These are phyloP conservation scores for Suillus variegatus DNA, from an alignment of 768 basidiomycete genomes.

Conservation along the genomic window DNA sequence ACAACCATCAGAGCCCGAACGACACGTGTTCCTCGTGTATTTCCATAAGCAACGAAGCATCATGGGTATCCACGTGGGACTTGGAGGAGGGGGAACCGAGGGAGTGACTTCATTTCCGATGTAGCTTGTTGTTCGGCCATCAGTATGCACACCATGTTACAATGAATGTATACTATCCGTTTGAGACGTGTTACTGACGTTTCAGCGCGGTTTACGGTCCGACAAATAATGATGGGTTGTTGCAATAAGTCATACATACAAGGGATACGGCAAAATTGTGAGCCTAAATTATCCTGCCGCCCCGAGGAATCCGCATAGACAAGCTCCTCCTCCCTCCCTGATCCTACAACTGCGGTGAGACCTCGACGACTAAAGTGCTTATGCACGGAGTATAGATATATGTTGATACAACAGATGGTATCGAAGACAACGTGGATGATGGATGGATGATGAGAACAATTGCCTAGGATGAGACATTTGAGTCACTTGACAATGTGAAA, in stretches of 20 bases:
- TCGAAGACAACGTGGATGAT: conserved; percentile 24
- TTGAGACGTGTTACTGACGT: conserved; percentile 16
- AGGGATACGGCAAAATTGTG: conserved; percentile 26
- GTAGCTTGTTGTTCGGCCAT: background rate
- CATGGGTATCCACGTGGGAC: conserved; percentile 13
- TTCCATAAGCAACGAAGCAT: conserved; percentile 2
- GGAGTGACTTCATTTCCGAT: background rate
- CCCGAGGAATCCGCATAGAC: conserved; percentile 24
- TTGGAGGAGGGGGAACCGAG: background rate
- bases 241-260: conserved; percentile 29
- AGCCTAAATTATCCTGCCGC: conserved; percentile 22
- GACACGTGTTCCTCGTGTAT: conserved; percentile 7
- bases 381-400: conserved; percentile 35
- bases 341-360: conserved; percentile 30
- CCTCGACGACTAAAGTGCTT: conserved; percentile 33
- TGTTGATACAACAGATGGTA: conserved; percentile 37
- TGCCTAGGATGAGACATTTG: conserved; percentile 15
- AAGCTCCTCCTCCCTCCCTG: conserved; percentile 12
- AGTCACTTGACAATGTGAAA: conserved; percentile 2
- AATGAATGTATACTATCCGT: background rate
- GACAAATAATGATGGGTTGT: conserved; percentile 13
- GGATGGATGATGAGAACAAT: conserved; percentile 18
- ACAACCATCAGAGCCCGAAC: conserved; percentile 28
- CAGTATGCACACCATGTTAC: conserved; percentile 11
- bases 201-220: conserved; percentile 17